Evolutionary conservation across 2,329 filamentous ascomycete genomes (phyloP).

Genomic region (Botryotinia globosa): DNA sequence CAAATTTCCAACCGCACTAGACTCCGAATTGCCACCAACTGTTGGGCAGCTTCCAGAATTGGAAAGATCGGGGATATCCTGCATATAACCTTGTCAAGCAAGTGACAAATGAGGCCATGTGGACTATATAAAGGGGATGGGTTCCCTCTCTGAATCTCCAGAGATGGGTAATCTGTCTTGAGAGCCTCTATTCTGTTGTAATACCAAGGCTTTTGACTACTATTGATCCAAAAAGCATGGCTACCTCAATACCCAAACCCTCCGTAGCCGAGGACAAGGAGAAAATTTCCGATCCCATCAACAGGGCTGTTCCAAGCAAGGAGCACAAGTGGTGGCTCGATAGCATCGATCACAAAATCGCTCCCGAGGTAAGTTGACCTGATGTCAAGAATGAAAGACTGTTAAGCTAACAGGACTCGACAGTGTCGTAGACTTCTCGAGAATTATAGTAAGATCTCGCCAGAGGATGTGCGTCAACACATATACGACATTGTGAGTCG

Average conservation of each 20-base stretch:
- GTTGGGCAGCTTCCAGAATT: background rate
- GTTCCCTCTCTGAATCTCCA: background rate
- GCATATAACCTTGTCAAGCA: background rate
- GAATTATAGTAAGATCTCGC: background rate
- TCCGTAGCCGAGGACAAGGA: background rate
- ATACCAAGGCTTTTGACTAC: background rate
- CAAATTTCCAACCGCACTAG: background rate
- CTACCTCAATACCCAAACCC: background rate
- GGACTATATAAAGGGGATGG: background rate
- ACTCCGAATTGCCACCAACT: background rate
- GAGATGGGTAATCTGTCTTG: background rate
- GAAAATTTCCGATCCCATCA: background rate
- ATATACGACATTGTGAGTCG: slow-evolving; percentile 17
- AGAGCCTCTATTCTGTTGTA: background rate
- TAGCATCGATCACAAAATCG: slow-evolving; percentile 12
- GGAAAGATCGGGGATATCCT: background rate
- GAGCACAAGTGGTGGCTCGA: background rate
- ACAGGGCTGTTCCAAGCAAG: background rate
- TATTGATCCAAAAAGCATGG: background rate
- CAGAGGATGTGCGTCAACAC: slow-evolving; percentile 2
- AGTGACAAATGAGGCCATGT: background rate
- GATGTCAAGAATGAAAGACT: background rate
- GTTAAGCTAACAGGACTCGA: too few relatives aligned
- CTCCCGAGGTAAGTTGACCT: background rate
- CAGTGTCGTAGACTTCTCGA: slow-evolving; percentile 3